phyloP scores from a whole-genome alignment of 208 protist genomes.

The Crithidia mellificae region DNA sequence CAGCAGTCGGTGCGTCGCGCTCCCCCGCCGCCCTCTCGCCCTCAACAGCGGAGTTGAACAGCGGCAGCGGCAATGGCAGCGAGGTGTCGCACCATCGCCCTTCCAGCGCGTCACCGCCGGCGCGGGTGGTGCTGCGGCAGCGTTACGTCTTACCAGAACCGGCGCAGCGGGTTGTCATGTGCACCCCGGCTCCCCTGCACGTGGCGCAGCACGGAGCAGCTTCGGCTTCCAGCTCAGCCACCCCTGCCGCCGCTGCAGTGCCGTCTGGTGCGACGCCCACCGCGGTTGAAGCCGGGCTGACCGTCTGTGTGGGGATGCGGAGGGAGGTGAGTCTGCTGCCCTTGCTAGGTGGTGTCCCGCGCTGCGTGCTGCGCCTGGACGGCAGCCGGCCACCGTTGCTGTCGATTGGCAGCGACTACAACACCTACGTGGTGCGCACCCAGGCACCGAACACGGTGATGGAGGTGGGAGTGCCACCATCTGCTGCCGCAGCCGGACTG shows the following conservation, averaged over 20 bases:
- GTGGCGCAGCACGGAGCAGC: not conserved
- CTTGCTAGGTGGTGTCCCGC: slow-evolving; percentile 53
- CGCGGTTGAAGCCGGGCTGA: slow-evolving; percentile 33
- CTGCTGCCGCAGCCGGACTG: slow-evolving; percentile 23
- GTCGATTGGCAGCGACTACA: slow-evolving; percentile 33
- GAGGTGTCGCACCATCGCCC: not conserved
- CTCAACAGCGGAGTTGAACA: not conserved
- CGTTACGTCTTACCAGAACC: slow-evolving; percentile 56
- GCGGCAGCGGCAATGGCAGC: slow-evolving; percentile 1
- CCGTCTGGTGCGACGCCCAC: not conserved
- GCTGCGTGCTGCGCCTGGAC: slow-evolving; percentile 56
- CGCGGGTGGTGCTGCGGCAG: slow-evolving; percentile 32
- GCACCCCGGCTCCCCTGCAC: slow-evolving; percentile 19
- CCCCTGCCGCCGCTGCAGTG: not conserved
- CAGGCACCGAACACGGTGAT: slow-evolving; percentile 32
- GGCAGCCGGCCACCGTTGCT: slow-evolving; percentile 34
- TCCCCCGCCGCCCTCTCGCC: slow-evolving; percentile 1
- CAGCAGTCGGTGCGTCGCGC: not conserved
- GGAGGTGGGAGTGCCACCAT: slow-evolving; percentile 34
- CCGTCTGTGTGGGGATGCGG: slow-evolving; percentile 71
- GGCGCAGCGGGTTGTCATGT: slow-evolving; percentile 43
- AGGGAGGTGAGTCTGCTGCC: slow-evolving; percentile 66
- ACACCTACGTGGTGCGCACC: slow-evolving; percentile 31
- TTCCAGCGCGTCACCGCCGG: slow-evolving; percentile 1
- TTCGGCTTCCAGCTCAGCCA: not conserved